Base-by-base conservation (phyloP, 1,139 yeast genomes). In the Petasospora rhodanensis region DNA sequence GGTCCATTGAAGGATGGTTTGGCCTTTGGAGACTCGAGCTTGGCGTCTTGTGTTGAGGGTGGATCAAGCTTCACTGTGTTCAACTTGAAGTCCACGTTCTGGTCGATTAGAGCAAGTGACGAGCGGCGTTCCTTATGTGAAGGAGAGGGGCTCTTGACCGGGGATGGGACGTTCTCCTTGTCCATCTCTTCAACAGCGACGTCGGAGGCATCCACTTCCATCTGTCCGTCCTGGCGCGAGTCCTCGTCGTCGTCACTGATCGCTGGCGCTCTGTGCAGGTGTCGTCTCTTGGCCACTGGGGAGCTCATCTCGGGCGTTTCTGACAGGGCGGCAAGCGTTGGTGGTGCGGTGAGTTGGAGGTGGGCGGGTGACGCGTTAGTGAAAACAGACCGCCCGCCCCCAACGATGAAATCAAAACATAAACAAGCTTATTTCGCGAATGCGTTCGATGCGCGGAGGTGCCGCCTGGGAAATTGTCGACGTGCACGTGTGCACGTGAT, bases 1-100 rank as follows among this genome's bases (percentile, higher is more conserved):
- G 61, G 45, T 0, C 53, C 54, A 19, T 55, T 59, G 37, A 61
- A 55, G 1, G 62, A 51, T 4, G 64, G 61, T 12, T 64, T 61
- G 32, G 55, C 38, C 19, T 52, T 57, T 5, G 65, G 65, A 1
- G 66, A 59, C 28, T 58, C 51, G 10, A 59, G 31, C 13, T 16
- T 24, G 12, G 24, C 21, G 10, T 32, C 29, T n/a, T n/a, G n/a
- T 14, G 34, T 23, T 9, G 38, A 20, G 5, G 51, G 47, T 6
- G 50, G 49, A 2, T 43, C 46, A 2, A 47, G 32, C 12, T 28
- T 39, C 4, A 41, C 40, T 0, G 41, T 14, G 14, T 39, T 29
- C 7, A 41, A 26, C 21, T 36, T 32, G 18, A 47, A 6, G 3
- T 40, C 38, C 2, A 37, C 31, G 26, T 46, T 49, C 16, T 36